Conservation (phyloP, 345 rosid species). For the Salix koriyanagi region DNA sequence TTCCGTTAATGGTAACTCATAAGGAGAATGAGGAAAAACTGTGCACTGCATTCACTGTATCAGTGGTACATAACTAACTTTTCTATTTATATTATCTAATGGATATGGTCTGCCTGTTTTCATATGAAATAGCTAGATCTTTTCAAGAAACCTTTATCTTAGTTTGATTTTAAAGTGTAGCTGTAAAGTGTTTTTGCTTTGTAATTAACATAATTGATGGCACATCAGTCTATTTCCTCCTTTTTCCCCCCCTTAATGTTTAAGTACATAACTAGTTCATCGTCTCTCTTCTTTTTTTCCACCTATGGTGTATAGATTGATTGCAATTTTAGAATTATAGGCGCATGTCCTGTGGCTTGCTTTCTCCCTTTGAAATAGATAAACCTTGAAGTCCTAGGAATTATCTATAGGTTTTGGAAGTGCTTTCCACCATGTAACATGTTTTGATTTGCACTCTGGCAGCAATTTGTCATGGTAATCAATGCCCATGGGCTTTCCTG, state of each 20-base stretch:
- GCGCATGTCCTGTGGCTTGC: background rate
- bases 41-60: conserved; percentile 74
- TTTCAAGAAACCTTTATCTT: background rate
- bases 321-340: background rate
- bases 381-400: background rate
- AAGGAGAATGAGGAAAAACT: conserved; percentile 83
- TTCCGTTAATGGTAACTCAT: conserved; percentile 74
- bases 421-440: background rate
- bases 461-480: background rate
- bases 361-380: background rate
- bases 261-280: background rate
- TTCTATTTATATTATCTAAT: background rate
- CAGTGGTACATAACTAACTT: conserved; percentile 52
- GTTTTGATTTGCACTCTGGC: background rate
- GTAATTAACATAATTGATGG: background rate
- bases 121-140: background rate
- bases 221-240: background rate
- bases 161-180: background rate
- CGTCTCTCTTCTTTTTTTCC: background rate
- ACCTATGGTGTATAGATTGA: background rate
- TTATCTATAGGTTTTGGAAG: background rate
- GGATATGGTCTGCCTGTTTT: background rate
- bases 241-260: background rate
- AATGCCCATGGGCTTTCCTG: background rate
- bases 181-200: background rate